Conservation (phyloP, 192 early-diverging fungal genomes). For the Umbelopsis sp. region DNA sequence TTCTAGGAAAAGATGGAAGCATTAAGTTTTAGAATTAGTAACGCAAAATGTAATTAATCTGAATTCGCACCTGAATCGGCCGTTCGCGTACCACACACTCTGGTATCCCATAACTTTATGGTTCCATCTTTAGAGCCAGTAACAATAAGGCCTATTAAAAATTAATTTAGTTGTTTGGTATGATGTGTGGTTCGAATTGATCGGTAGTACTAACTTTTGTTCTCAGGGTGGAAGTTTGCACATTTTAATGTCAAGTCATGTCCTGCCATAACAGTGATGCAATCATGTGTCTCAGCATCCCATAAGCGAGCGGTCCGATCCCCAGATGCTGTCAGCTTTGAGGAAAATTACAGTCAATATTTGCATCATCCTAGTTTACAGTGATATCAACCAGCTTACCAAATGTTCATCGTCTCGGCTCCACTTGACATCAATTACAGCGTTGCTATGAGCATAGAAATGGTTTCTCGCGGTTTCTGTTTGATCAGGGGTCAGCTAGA, state of each 20-base stretch:
- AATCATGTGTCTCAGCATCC: constrained; percentile 67
- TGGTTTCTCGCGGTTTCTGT: constrained; percentile 29
- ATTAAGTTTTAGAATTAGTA: not conserved
- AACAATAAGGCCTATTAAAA: constrained; percentile 25
- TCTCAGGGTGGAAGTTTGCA: constrained; percentile 56
- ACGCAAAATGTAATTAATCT: not conserved
- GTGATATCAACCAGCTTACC: constrained; percentile 34
- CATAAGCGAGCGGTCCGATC: constrained; percentile 75
- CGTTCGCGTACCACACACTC: constrained; percentile 11
- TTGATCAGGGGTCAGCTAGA: not conserved
- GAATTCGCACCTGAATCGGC: constrained; percentile 8
- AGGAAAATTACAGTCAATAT: not conserved
- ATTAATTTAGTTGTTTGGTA: not conserved
- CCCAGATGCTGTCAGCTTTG: constrained; percentile 71
- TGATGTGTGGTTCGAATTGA: not conserved
- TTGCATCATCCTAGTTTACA: not conserved
- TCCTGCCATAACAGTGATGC: constrained; percentile 58
- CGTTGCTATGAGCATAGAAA: constrained; percentile 73
- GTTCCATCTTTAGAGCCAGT: constrained; percentile 23
- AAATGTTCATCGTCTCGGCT: constrained; percentile 63
- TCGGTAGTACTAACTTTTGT: constrained; percentile 53
- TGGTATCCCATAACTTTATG: constrained; percentile 34
- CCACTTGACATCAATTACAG: constrained; percentile 86
- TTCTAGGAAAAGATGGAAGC: not conserved
- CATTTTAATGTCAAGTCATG: constrained; percentile 75